phyloP scores from a whole-genome alignment of 2,329 filamentous ascomycete species.

The Monilinia polystroma region DNA sequence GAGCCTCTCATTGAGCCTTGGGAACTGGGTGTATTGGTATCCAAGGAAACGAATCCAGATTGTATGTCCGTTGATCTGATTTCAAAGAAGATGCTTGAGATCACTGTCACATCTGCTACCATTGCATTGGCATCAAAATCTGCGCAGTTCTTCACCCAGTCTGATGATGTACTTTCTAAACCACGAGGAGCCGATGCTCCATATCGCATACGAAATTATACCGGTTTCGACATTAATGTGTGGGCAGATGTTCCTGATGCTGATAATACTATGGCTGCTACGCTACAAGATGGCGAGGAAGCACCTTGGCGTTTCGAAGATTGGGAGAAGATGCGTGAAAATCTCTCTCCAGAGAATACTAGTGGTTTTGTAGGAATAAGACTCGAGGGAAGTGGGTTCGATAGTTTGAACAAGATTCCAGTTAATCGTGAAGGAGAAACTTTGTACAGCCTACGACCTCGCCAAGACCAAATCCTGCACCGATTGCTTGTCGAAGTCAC shows the following conservation, averaged over 20 bases:
- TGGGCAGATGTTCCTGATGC: conserved; percentile 70
- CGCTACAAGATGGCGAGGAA: conserved; percentile 84
- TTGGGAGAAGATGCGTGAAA: conserved; percentile 94
- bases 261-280: conserved; percentile 70
- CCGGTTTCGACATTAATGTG: conserved; percentile 84
- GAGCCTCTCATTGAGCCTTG: conserved; percentile 95
- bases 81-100: conserved; percentile 86
- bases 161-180: conserved; percentile 86
- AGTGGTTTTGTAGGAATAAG: conserved; percentile 77
- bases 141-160: conserved; percentile 79
- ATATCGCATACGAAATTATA: conserved; percentile 92
- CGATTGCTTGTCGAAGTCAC: conserved; percentile 89
- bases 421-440: conserved; percentile 94
- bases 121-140: conserved; percentile 94
- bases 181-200: conserved; percentile 88
- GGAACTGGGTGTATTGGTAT: conserved; percentile 88
- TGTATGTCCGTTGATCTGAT: conserved; percentile 79
- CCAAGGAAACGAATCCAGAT: conserved; percentile 72
- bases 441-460: conserved; percentile 83
- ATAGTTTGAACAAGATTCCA: conserved; percentile 81
- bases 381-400: conserved; percentile 91
- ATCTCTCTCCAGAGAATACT: conserved; percentile 77
- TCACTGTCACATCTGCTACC: conserved; percentile 88
- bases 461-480: conserved; percentile 81
- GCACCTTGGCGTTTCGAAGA: conserved; percentile 96